Base-by-base conservation (phyloP, 1,139 yeast genomes). In the Debaryomycetaceae sp. region DNA sequence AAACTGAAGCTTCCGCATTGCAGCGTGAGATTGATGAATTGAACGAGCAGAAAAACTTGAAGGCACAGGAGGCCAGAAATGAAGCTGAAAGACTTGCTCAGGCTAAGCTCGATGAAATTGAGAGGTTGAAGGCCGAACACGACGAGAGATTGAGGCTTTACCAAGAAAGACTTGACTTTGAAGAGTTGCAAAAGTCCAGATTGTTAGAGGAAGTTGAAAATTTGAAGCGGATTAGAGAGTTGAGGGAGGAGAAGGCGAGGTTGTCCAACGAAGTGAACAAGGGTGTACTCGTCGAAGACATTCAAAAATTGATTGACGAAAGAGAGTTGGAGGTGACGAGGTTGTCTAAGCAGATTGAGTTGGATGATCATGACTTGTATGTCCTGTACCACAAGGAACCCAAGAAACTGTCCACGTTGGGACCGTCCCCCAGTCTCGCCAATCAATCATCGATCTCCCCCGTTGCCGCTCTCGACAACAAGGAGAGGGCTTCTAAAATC, bases 171-270 rank as follows among this genome's bases (percentile, higher is more conserved):
- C 49, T 59, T 34, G 61, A 55, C 28, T 56, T 54, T 31, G 69
- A 62, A 44, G 64, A 57, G 34, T 44, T 58, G 31, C 64, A 61
- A 46, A 61, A 56, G 40, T 39, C 47, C 17, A 53, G 67, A 40
- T 49, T 61, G 29, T 37, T 53, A 34, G 66, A 59, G 36, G 69
- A 62, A 43, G 65, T 61, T 36, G 64, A 51, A 25, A 59, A 61
- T 41, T 56, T 61, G 52, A 58, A 58, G 42, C 59, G 60, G 35
- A 60, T 62, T 36, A 51, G 57, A 37, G 52, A 54, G 30, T 58
- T 62, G 41, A 57, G 65, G 44, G 67, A 58, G 46, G 66, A 62
- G 37, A 61, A 58, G 41, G 55, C 55, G 4, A 51, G 55, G 37
- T 54, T 61, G 37, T 46, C 61, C n/a, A 44, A 40, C 25, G 53